Base-by-base conservation (phyloP, 176 grass and related monocot genomes). In the Carex littledalei region DNA sequence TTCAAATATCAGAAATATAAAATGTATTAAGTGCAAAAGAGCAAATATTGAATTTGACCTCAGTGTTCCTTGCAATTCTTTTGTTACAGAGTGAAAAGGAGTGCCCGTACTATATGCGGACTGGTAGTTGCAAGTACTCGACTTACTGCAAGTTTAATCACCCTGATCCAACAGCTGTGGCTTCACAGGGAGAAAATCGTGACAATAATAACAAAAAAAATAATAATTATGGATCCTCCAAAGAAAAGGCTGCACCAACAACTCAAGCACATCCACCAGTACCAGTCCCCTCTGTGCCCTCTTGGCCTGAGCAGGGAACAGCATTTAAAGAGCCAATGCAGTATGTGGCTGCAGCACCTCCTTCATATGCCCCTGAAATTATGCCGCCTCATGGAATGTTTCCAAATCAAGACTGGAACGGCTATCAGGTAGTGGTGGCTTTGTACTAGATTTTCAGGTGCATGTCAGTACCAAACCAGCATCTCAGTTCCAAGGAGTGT, bases 71-170 rank as follows among this genome's bases (percentile, higher is more conserved):
- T 81, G 18, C 17, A 63, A 58, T 21, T 71, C 8, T 22, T 52
- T 82, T 87, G 67, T 77, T 85, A n/a, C 91, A 99, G 97, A 88
- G 93, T 50, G 89, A 81, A 84, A 94, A 86, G 84, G 93, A 95
- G 84, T 99, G 97, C 59, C 91, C 88, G 9, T 95, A 91, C 80
- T 99, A 99, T 85, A 99, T 99, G 97, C 90, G 93, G 29, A 99
- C 85, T 68, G 93, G 91, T 57, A 95, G 89, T 85, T 99, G 97
- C 87, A 99, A 95, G 85, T 94, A 88, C 85, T 80, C 97, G 8
- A 91, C 85, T 52, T 91, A 91, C 84, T 99, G 97, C 89, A 94
- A 79, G 79, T 95, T 90, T 84, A 88, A 99, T 66, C 97, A 99
- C 85, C 97, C 97, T 85, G 91, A 99, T 89, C 97, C 97, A 74